phyloP scores from a whole-genome alignment of 2,329 filamentous ascomycete genomes.

The Colletotrichum phormii region DNA sequence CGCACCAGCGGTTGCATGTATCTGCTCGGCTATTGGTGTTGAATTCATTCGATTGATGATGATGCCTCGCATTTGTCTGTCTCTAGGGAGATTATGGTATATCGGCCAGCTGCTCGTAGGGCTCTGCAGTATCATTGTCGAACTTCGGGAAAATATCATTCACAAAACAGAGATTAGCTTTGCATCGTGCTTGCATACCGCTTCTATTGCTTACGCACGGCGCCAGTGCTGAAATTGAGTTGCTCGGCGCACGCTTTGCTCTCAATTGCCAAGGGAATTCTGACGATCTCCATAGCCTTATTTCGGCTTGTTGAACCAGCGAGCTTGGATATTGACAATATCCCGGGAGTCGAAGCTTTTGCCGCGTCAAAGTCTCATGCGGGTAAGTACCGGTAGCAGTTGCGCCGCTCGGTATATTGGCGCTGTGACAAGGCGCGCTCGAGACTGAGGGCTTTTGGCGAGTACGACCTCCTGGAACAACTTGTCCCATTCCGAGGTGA shows the following conservation, averaged over 20 bases:
- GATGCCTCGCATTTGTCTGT: not conserved
- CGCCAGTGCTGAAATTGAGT: slow-evolving; percentile 14
- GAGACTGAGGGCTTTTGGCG: slow-evolving; percentile 1
- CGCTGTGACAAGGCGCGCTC: not conserved
- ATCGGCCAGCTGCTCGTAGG: not conserved
- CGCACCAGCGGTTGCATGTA: not conserved
- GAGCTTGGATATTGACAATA: slow-evolving; percentile 3
- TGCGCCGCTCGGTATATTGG: not conserved
- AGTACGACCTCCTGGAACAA: slow-evolving; percentile 10
- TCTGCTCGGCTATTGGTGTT: not conserved
- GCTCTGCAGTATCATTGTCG: too few species aligned
- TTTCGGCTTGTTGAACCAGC: not conserved
- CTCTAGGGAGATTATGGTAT: not conserved
- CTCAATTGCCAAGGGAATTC: slow-evolving; percentile 26
- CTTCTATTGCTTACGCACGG: slow-evolving; percentile 13
- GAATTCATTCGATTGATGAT: not conserved
- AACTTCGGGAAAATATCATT: too few species aligned
- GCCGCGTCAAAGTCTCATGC: slow-evolving; percentile 13
- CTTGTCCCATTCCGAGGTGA: not conserved
- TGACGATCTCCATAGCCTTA: slow-evolving; percentile 29
- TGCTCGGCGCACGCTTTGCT: slow-evolving; percentile 32
- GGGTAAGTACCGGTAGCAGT: not conserved
- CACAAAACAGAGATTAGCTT: not conserved
- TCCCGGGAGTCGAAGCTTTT: slow-evolving; percentile 5
- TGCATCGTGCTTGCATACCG: not conserved